Base-by-base conservation (phyloP, 2,329 filamentous ascomycete genomes). In the Lomentospora prolificans region DNA sequence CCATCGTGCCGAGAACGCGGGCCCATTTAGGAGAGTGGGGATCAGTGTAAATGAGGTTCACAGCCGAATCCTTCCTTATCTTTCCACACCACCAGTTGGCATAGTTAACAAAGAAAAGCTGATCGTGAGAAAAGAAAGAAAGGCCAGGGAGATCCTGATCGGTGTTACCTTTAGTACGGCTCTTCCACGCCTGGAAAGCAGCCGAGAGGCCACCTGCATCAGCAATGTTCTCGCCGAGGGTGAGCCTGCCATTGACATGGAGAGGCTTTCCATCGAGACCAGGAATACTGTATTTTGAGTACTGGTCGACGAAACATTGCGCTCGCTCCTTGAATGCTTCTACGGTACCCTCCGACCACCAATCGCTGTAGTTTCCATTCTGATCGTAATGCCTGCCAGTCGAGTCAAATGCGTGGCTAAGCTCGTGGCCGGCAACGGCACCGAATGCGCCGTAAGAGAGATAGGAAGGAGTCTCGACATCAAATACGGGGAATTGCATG, bases 401-500 rank as follows among this genome's bases (percentile, higher is more conserved):
- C 31, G 77, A 83, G 65, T 89, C 85, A 61, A 89, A 87, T 10
- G 81, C 84, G 60, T 89, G 85, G 3, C 81, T 84, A 6, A 89
- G 74, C 65, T 88, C 85, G 62, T 89, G 85, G 2, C 84, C 85
- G 7, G 80, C 80, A 2, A 87, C 77, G 1, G 80, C 76, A 0
- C 84, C 85, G 64, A 88, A 85, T 0, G 80, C 81, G n/a, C 84
- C 85, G 64, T 87, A 89, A 8, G 78, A 78, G 36, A 88, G 69
- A 61, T 87, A 89, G 24, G 78, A 70, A 0, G 85, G 85, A 1
- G 85, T 74, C 4, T 77, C 70, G 9, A 79, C 75, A 57, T 85
- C 79, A 62, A 87, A 88, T 1, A 84, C 72, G 0, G 85, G 84
- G 3, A 80, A 78, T 64, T 88, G 85, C 78, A 86, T 82, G 57